Evolutionary conservation across 2,329 filamentous ascomycete species (phyloP).

Genomic region (Chaetomiaceae sp.): DNA sequence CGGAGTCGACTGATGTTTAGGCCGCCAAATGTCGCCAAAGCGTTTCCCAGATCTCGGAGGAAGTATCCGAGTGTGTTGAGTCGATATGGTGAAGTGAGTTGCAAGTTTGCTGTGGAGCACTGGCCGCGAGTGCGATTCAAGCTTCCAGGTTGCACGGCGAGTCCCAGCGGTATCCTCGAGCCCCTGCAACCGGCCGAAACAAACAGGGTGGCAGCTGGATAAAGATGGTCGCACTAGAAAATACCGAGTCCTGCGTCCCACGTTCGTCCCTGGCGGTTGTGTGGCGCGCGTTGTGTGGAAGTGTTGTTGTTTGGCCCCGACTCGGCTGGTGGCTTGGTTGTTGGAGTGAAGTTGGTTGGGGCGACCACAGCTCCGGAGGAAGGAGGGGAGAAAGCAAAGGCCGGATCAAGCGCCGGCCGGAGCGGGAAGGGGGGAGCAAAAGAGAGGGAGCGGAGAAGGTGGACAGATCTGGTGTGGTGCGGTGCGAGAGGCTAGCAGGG

Average conservation of each 20-base stretch:
- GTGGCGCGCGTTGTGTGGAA: not conserved
- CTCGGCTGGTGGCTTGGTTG: not conserved
- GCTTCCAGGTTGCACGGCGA: not conserved
- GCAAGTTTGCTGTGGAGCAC: too few relatives aligned
- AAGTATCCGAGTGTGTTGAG: too few relatives aligned
- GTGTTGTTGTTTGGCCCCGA: not conserved
- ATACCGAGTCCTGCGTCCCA: not conserved
- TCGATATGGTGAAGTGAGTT: too few relatives aligned
- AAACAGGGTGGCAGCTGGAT: too few relatives aligned
- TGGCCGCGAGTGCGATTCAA: too few relatives aligned
- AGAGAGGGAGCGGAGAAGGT: constrained; percentile 20
- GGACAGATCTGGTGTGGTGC: constrained; percentile 17
- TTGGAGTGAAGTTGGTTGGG: not conserved
- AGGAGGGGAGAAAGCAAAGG: constrained; percentile 2
- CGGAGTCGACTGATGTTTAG: too few relatives aligned
- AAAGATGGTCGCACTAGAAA: too few relatives aligned
- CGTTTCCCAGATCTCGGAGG: too few relatives aligned
- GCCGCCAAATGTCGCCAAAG: too few relatives aligned
- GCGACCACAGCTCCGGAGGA: not conserved
- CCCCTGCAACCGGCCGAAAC: too few relatives aligned
- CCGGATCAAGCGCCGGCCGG: constrained; percentile 2
- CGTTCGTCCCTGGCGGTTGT: not conserved
- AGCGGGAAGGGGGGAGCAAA: constrained; percentile 18
- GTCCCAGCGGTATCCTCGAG: too few relatives aligned
- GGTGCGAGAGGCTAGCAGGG: constrained; percentile 22